A percentile compares a stretch with the other conserved stretches of the same genome.
Conservation (phyloP, 1,284 basidiomycete genomes). For the Peniophora sp. region DNA sequence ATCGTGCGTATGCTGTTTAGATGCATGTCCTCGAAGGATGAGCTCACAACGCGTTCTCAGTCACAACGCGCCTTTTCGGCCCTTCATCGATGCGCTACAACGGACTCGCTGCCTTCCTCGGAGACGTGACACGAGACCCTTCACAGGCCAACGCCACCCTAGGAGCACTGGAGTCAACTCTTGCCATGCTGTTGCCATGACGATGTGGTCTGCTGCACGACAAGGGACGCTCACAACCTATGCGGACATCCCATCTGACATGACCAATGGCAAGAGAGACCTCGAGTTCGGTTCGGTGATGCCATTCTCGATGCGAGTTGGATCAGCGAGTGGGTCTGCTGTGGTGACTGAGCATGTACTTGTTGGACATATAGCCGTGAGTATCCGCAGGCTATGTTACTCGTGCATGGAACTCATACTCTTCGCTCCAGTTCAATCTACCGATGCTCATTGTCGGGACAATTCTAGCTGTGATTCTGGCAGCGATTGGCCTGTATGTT, state of each 20-base stretch:
- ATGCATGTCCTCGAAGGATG: neutral
- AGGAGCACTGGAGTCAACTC: neutral
- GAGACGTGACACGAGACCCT: neutral
- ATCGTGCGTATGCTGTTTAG: neutral
- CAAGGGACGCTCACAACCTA: neutral
- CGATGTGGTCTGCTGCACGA: neutral
- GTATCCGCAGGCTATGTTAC: neutral
- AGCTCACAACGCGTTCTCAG: too few relatives aligned
- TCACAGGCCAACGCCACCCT: neutral
- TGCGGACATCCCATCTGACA: too few relatives aligned
- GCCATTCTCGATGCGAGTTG: neutral
- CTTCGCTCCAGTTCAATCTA: neutral
- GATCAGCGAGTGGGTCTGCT: neutral
- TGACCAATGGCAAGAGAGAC: neutral
- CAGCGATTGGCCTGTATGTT: neutral
- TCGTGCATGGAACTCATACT: neutral
- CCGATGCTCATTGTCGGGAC: neutral
- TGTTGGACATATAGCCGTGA: neutral
- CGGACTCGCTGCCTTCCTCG: neutral
- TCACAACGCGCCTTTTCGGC: neutral
- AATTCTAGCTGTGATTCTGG: neutral
- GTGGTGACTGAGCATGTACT: neutral
- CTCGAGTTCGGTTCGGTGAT: neutral
- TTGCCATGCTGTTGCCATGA: neutral
- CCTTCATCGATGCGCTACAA: neutral